These are phyloP conservation scores for Daldinia decipiens DNA, from an alignment of 495 filamentous ascomycete genomes.

Conservation along the genomic window DNA sequence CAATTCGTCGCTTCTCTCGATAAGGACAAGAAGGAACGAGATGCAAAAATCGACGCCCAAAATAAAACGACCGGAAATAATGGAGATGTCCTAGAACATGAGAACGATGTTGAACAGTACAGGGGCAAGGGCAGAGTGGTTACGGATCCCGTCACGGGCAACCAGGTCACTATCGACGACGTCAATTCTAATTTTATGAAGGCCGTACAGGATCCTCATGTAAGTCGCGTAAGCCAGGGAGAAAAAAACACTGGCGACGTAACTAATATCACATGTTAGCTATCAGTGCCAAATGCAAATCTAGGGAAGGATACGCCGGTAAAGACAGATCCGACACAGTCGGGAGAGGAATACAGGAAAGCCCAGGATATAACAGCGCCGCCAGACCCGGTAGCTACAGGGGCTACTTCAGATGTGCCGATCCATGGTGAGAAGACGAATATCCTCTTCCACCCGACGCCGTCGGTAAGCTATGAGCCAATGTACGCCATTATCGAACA, in stretches of 20 bases:
- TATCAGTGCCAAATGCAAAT: slow-evolving; percentile 92
- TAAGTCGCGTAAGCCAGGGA: slow-evolving; percentile 48
- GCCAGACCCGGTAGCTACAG: slow-evolving; percentile 81
- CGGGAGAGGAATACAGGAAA: slow-evolving; percentile 77
- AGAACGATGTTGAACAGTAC: slow-evolving; percentile 53
- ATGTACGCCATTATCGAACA: slow-evolving; percentile 83
- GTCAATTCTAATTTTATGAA: slow-evolving; percentile 75
- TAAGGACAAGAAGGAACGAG: slow-evolving; percentile 77
- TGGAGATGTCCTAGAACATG: slow-evolving; percentile 51
- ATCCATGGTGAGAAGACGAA: slow-evolving; percentile 97
- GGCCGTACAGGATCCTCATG: slow-evolving; percentile 72
- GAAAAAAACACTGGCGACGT: slow-evolving; percentile 9
- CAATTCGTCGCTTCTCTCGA: slow-evolving; percentile 84
- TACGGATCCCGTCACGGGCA: slow-evolving; percentile 87
- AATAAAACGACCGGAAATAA: slow-evolving; percentile 50
- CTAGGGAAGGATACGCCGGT: slow-evolving; percentile 75
- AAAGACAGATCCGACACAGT: slow-evolving; percentile 66
- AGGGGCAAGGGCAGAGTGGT: slow-evolving; percentile 70
- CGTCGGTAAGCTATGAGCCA: slow-evolving; percentile 83
- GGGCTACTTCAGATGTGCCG: slow-evolving; percentile 89
- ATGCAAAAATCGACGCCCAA: slow-evolving; percentile 71
- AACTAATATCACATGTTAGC: slow-evolving; percentile 50
- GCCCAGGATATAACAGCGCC: slow-evolving; percentile 92
- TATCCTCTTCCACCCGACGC: slow-evolving; percentile 94
- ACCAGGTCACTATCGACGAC: slow-evolving; percentile 88